A percentile compares a stretch with the other conserved stretches of the same genome.
phyloP scores from a whole-genome alignment of 352 stramenopile species.

The Halophytophthora batemanensis region DNA sequence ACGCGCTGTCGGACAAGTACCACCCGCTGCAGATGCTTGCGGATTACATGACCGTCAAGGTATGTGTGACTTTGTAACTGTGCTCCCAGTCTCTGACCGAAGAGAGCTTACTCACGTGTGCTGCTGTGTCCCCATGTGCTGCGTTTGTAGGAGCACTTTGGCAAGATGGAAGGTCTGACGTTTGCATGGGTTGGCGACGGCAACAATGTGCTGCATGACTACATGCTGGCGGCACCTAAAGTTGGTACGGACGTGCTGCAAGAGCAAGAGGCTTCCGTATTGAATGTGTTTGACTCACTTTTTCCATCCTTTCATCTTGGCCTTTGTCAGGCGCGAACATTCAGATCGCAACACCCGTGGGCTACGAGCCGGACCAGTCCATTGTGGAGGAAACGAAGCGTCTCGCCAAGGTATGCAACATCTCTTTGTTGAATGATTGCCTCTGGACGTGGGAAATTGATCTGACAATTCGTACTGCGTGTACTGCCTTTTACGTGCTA shows the following conservation, averaged over 20 bases:
- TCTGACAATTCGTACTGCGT: neutral
- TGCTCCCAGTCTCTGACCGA: neutral
- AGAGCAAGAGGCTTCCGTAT: neutral
- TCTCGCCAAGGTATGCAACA: conserved; percentile 52
- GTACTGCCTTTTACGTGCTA: neutral
- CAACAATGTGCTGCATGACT: conserved; percentile 98
- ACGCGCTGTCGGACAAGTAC: conserved; percentile 97
- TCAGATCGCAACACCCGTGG: conserved; percentile 91
- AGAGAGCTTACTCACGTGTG: neutral
- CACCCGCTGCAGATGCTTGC: conserved; percentile 98
- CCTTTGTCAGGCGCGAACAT: conserved; percentile 78
- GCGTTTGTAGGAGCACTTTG: conserved; percentile 74
- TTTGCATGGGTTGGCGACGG: conserved; percentile 97
- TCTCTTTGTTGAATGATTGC: neutral
- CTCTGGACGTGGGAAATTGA: neutral
- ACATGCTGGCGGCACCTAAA: conserved; percentile 93
- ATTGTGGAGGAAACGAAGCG: conserved; percentile 90
- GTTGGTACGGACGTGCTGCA: conserved; percentile 46
- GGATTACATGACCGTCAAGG: conserved; percentile 97
- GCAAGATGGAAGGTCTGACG: conserved; percentile 86
- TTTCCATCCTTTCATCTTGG: neutral
- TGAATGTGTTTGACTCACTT: neutral
- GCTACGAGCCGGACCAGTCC: conserved; percentile 90
- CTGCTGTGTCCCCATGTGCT: neutral
- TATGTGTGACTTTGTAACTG: conserved; percentile 5